Base-by-base conservation (phyloP, 805 yeast genomes). In the Priceomyces haplophilus region DNA sequence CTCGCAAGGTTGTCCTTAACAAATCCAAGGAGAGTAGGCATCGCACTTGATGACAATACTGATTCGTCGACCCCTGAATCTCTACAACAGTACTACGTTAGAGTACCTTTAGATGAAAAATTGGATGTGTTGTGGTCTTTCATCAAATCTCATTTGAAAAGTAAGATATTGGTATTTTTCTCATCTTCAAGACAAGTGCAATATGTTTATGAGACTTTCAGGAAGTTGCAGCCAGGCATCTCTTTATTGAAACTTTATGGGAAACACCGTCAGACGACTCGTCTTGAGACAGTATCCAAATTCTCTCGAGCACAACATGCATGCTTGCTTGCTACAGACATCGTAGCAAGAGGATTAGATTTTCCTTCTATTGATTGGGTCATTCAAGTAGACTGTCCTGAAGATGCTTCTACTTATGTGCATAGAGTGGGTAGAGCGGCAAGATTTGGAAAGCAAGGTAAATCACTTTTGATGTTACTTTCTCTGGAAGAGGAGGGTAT, bases 281-380 rank as follows among this genome's bases (percentile, higher is more conserved):
- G 97, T 53, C 72, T 87, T 44, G 97, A 89, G 54, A 84, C 93
- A 6, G 79, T 91, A 1, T 72, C 74, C 42, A 85, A 85, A 61
- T 88, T 88, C 61, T 77, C 88, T 7, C 78, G 82, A 44, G 82
- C 95, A 2, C 85, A 84, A 51, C 79, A 85, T 41, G 86, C 87
- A 12, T 88, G 96, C 66, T 66, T 88, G 37, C 81, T 88, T 56
- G 93, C 96, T 0, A 88, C 97, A 0, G 97, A 88, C 65, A 83
- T 88, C 35, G 96, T 88, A 10, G 96, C 97, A 1, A 72, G 97
- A 59, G 97, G 97, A 13, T 76, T 88, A 32, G 97, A 88, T 61
- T 88, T 89, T 63, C 96, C 97, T 0, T 86, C 90, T 4, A 86
- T 88, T 38, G 95, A 89, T 57, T 88, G 97, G 97, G 96, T 88